These are phyloP conservation scores for Talaromyces rugulosus DNA, from an alignment of 2,329 filamentous ascomycete genomes.

Conservation along the genomic window DNA sequence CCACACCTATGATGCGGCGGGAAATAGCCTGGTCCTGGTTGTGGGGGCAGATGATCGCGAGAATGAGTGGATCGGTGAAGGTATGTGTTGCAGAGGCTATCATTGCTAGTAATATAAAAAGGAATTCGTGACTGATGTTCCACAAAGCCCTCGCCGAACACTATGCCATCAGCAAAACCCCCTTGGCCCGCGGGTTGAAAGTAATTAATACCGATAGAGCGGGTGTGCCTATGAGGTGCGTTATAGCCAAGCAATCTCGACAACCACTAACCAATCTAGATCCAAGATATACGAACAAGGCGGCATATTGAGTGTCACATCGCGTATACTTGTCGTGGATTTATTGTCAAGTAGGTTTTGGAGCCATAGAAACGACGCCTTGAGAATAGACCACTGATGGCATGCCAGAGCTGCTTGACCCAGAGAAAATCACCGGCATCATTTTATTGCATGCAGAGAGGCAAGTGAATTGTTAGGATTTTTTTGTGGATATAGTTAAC, in stretches of 20 bases:
- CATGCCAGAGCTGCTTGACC: constrained; percentile 59
- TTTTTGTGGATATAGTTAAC: constrained; percentile 10
- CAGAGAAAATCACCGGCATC: constrained; percentile 80
- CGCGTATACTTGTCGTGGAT: constrained; percentile 90
- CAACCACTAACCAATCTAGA: constrained; percentile 35
- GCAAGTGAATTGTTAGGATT: constrained; percentile 24
- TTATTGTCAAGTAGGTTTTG: constrained; percentile 62
- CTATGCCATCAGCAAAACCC: constrained; percentile 79
- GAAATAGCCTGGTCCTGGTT: constrained; percentile 85
- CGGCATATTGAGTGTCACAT: constrained; percentile 93
- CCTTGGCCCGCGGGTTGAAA: constrained; percentile 77
- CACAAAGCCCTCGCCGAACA: constrained; percentile 76
- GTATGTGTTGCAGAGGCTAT: constrained; percentile 19
- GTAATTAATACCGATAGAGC: constrained; percentile 94
- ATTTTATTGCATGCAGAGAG: constrained; percentile 82
- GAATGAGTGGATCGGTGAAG: constrained; percentile 93
- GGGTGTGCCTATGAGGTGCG: constrained; percentile 66
- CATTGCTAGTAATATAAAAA: neutral
- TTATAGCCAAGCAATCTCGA: constrained; percentile 3
- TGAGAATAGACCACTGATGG: constrained; percentile 46
- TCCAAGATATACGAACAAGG: constrained; percentile 89
- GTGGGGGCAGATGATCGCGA: constrained; percentile 88
- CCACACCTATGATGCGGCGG: constrained; percentile 93
- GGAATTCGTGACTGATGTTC: constrained; percentile 13
- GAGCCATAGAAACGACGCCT: constrained; percentile 41